Base-by-base conservation (phyloP, 1,284 basidiomycete species). In the Ganoderma meredithae region DNA sequence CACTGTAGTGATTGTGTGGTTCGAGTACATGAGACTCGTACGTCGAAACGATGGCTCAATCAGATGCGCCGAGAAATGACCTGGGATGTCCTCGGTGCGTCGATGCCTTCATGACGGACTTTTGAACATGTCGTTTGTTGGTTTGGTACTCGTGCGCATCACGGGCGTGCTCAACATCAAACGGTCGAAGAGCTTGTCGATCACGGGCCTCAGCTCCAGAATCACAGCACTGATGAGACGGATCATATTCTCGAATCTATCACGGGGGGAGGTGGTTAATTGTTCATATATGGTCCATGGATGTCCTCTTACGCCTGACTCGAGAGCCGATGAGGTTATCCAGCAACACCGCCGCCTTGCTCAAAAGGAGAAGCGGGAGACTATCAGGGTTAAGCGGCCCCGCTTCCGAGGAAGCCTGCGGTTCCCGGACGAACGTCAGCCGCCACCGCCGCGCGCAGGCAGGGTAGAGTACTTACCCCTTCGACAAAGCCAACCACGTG, bases 141-240 rank as follows among this genome's bases (percentile, higher is more conserved):
- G 10, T 3, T 19, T 49, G 47, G 71, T 82, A 80, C 68, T 77
- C 78, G 69, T 81, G 81, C 33, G 83, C 83, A 66, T 81, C 75
- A 15, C 73, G 69, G 6, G 74, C 73, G 64, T 84, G 72, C 39
- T 83, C 80, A 71, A 83, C 83, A 25, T 66, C 60, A 71, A 84
- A 83, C 83, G 83, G 27, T 66, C 60, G 71, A 84, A 83, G 0
- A 83, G 80, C 69, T 79, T 81, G 75, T 83, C 81, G 49, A 84
- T 75, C 49, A 81, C 72, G 0, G 82, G 82, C 67, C 74, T 74
- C 52, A 84, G 73, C 65, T 78, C 63, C 41, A n/a, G n/a, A n/a
- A n/a, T n/a, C n/a, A 77, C 76, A 15, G 77, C 76, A 47, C 73
- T 72, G 60, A 83, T 71, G 61, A 81, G 75, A 31, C 77, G 74